Conservation (phyloP, 2,329 filamentous ascomycete genomes). For the Epichloe coenophiala region DNA sequence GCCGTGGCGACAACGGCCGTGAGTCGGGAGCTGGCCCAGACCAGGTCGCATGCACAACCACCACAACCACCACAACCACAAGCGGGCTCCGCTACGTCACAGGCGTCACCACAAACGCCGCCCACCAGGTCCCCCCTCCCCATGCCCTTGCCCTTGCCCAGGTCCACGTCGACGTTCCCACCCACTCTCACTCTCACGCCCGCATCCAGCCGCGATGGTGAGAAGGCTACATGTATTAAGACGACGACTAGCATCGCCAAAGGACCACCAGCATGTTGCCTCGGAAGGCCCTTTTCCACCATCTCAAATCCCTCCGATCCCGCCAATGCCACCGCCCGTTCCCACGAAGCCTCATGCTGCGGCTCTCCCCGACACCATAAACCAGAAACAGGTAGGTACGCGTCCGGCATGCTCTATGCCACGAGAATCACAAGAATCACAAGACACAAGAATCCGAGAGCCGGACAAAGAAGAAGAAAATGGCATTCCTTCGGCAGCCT, state of each 20-base stretch:
- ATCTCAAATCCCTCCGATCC: neutral
- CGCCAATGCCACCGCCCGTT: slow-evolving; percentile 3
- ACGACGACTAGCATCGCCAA: neutral
- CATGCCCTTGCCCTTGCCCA: neutral
- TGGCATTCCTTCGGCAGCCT: neutral
- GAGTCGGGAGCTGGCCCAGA: slow-evolving; percentile 8
- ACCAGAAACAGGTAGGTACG: slow-evolving; percentile 7
- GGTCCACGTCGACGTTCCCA: neutral
- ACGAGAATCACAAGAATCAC: too few relatives aligned
- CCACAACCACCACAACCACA: neutral
- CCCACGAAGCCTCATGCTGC: neutral
- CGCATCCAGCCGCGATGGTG: neutral
- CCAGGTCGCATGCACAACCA: neutral
- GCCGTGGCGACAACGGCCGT: slow-evolving; percentile 10
- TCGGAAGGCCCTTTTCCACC: neutral
- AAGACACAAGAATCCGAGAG: too few relatives aligned
- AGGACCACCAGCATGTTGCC: neutral
- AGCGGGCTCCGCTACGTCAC: slow-evolving; percentile 1
- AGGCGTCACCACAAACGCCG: neutral
- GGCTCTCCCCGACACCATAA: neutral
- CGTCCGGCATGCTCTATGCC: neutral
- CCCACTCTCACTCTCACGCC: too few relatives aligned
- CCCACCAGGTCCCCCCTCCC: neutral
- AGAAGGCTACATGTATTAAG: neutral
- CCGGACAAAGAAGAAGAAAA: neutral